Evolutionary conservation across 2,329 filamentous ascomycete species (phyloP).

Genomic region (Calonectria pseudoreteaudii): DNA sequence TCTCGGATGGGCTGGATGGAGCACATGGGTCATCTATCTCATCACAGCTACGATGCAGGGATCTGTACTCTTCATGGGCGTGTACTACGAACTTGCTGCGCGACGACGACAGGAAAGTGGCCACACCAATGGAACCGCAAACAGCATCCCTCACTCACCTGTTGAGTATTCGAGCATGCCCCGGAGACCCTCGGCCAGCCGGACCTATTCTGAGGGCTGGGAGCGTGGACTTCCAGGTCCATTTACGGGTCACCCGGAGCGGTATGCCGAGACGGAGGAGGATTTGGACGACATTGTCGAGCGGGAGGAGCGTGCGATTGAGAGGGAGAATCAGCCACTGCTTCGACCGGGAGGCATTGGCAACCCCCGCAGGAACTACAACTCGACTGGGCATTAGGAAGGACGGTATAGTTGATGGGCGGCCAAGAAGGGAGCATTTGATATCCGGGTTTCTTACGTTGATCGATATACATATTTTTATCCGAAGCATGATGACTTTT

Average conservation of each 20-base stretch:
- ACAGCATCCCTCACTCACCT: conserved; percentile 44
- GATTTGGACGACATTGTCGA: conserved; percentile 63
- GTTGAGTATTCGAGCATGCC: conserved; percentile 42
- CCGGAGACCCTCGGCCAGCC: conserved; percentile 52
- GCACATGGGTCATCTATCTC: conserved; percentile 92
- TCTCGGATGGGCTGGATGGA: conserved; percentile 88
- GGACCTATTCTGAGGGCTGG: conserved; percentile 63
- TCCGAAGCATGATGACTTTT: conserved; percentile 7
- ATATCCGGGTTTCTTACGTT: conserved; percentile 29
- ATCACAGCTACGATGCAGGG: conserved; percentile 90
- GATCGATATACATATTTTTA: conserved; percentile 10
- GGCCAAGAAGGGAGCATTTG: conserved; percentile 19
- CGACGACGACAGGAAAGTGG: conserved; percentile 46
- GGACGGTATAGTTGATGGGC: conserved; percentile 6
- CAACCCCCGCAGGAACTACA: conserved; percentile 56
- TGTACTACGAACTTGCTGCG: conserved; percentile 76
- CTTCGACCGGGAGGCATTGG: conserved; percentile 63
- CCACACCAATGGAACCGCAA: conserved; percentile 34
- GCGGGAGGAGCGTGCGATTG: conserved; percentile 63
- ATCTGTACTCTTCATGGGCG: conserved; percentile 80
- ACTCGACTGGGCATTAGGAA: conserved; percentile 43
- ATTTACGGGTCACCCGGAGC: conserved; percentile 64
- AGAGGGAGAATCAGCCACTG: conserved; percentile 62
- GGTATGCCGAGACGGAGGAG: conserved; percentile 63
- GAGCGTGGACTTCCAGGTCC: conserved; percentile 63